Percentiles rank a stretch among this genome's conserved stretches.
Conservation (phyloP, 2,329 filamentous ascomycete species). For the Herpotrichia juniperi region DNA sequence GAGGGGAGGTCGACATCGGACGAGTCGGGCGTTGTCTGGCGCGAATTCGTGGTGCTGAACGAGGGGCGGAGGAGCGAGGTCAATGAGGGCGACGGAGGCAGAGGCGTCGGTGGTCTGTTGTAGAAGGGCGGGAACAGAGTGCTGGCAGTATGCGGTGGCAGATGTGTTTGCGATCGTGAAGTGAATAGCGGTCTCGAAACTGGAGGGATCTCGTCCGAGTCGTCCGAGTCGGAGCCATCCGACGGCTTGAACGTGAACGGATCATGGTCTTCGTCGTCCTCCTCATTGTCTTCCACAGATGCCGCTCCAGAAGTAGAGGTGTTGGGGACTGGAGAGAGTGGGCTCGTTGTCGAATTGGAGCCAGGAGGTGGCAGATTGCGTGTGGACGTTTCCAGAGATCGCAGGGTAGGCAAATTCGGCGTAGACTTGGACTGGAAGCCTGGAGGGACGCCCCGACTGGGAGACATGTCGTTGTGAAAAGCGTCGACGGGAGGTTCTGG, state of each 20-base stretch:
- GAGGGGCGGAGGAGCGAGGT: constrained; percentile 84
- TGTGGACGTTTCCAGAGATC: constrained; percentile 31
- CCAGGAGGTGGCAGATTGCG: constrained; percentile 9
- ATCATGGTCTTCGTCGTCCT: constrained; percentile 25
- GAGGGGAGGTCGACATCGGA: constrained; percentile 74
- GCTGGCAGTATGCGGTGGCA: constrained; percentile 41
- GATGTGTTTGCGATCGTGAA: constrained; percentile 53
- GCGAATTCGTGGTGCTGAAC: constrained; percentile 64
- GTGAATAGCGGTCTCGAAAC: constrained; percentile 47
- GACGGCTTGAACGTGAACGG: constrained; percentile 23
- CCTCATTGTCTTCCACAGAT: constrained; percentile 46
- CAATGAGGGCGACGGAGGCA: constrained; percentile 89
- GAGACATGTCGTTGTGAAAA: constrained; percentile 44
- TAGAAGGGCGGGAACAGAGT: constrained; percentile 85
- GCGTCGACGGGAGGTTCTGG: not conserved
- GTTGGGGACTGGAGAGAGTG: constrained; percentile 24
- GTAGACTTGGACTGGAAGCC: constrained; percentile 55
- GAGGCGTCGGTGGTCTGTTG: constrained; percentile 90
- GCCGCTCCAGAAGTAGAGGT: constrained; percentile 44
- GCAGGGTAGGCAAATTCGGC: constrained; percentile 53
- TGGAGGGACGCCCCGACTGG: constrained; percentile 51
- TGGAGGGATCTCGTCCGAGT: constrained; percentile 23
- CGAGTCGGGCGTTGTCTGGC: constrained; percentile 91
- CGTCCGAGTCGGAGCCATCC: constrained; percentile 33
- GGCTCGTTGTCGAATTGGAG: constrained; percentile 17